Percentiles rank a stretch among this genome's conserved stretches.
Evolutionary conservation across 2,329 filamentous ascomycete species (phyloP).

Genomic region (Sclerotinia glacialis): DNA sequence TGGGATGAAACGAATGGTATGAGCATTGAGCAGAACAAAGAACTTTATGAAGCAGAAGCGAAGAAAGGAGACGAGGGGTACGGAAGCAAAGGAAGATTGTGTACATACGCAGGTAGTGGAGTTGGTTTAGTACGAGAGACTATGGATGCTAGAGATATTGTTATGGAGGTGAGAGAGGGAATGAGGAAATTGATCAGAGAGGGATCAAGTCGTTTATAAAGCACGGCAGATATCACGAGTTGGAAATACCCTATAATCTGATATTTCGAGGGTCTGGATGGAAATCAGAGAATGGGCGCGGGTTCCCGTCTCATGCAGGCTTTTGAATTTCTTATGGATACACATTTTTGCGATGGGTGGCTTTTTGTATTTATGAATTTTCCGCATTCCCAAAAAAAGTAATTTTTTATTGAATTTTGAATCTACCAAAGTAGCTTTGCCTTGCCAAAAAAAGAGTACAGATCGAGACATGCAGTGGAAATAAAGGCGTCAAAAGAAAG

Average conservation of each 20-base stretch:
- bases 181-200: conserved; percentile 10
- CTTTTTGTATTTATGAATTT: neutral
- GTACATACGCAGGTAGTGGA: conserved; percentile 60
- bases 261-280: neutral
- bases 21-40: conserved; percentile 43
- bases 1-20: conserved; percentile 43
- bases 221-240: neutral
- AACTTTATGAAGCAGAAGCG: conserved; percentile 46
- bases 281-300: neutral
- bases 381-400: neutral
- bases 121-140: conserved; percentile 56
- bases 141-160: conserved; percentile 51
- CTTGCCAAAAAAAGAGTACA: neutral
- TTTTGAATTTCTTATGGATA: neutral
- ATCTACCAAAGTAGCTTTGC: neutral
- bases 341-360: neutral
- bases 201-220: conserved; percentile 18
- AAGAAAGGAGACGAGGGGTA: conserved; percentile 50
- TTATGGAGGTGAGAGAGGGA: conserved; percentile 32
- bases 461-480: neutral
- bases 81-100: conserved; percentile 53
- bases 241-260: conserved; percentile 1
- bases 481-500: neutral
- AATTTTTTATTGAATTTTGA: neutral
- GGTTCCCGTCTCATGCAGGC: neutral